Percentiles rank a stretch among this genome's conserved stretches.
Conservation (phyloP, 495 filamentous ascomycete genomes). For the Bombardia bombarda region DNA sequence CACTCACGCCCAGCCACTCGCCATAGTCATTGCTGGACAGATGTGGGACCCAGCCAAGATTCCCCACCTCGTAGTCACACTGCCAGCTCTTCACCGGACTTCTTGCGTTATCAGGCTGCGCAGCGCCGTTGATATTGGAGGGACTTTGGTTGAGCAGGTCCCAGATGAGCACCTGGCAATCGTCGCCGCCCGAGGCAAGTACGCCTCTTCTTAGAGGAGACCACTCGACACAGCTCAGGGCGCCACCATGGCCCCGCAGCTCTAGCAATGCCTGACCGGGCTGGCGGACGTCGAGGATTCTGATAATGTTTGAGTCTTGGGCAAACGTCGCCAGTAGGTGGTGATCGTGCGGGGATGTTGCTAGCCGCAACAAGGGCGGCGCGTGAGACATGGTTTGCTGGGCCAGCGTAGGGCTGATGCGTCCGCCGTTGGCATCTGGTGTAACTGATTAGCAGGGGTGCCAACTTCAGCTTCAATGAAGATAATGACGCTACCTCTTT, state of each 20-base stretch:
- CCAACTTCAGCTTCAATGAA: not conserved
- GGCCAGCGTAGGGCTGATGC: constrained; percentile 54
- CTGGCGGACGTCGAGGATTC: constrained; percentile 94
- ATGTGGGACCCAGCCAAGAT: constrained; percentile 89
- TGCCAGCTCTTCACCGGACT: constrained; percentile 81
- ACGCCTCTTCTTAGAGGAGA: constrained; percentile 78
- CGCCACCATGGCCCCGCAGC: constrained; percentile 79
- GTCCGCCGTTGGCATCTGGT: constrained; percentile 38
- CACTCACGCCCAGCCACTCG: constrained; percentile 92
- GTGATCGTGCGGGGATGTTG: constrained; percentile 90
- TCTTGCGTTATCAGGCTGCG: constrained; percentile 47
- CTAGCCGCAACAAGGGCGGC: constrained; percentile 77
- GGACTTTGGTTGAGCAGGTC: constrained; percentile 68
- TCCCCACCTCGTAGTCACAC: constrained; percentile 93
- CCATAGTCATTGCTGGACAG: constrained; percentile 62
- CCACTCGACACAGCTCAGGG: constrained; percentile 93
- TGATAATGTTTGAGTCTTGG: constrained; percentile 83
- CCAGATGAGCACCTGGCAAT: constrained; percentile 86
- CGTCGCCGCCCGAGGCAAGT: constrained; percentile 87
- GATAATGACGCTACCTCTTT: constrained; percentile 51
- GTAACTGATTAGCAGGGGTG: constrained; percentile 10
- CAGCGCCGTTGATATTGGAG: constrained; percentile 39
- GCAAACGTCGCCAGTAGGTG: constrained; percentile 96
- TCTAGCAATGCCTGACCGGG: constrained; percentile 93
- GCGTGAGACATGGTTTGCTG: constrained; percentile 73